Base-by-base conservation (phyloP, 768 basidiomycete genomes). In the Boletus reticuloceps region DNA sequence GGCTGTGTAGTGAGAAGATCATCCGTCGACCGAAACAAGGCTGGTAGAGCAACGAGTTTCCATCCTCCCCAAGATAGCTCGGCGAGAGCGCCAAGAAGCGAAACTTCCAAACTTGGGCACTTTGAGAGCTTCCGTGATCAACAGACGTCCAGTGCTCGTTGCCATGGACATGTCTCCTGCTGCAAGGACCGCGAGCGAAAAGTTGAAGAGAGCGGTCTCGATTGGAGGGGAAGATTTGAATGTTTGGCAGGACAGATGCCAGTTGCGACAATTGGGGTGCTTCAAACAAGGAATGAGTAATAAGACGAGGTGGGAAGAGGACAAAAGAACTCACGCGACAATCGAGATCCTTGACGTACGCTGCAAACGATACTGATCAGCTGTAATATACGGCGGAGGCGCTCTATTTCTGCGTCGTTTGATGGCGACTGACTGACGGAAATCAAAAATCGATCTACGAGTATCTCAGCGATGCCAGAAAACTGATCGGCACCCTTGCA, bases 41-140 rank as follows among this genome's bases (percentile, higher is more conserved):
- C 69, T 2, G 89, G 86, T 3, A 86, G 65, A 14, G 80, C 87
- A 11, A 91, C 68, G 32, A 82, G 73, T 65, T 84, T 89, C 89
- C 89, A 92, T 3, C 89, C 91, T 19, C 82, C 82, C 88, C 89
- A 93, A 0, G 76, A 77, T 6, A 85, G 69, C 46, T 86, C 84
- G 3, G 84, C 78, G 8, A 92, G 78, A 6, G 79, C 73, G 1
- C 85, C 84, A 29, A 82, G 78, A 6, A 92, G 70, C 31, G 78
- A 76, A 3, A 84, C 58, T n/a, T 1, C 79, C 82, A 55, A 88
- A 83, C 8, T 50, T 56, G 37, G 68, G 68, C 2, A 54, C 45
- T 39, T 61, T 62, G 31, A 70, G 59, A 13, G 70, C 64, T 29
- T 36, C 71, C 39, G 48, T 5, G 20, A 72, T 56, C 52, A 89